Conservation (phyloP, 345 rosid genomes). For the Moricandia arvensis region DNA sequence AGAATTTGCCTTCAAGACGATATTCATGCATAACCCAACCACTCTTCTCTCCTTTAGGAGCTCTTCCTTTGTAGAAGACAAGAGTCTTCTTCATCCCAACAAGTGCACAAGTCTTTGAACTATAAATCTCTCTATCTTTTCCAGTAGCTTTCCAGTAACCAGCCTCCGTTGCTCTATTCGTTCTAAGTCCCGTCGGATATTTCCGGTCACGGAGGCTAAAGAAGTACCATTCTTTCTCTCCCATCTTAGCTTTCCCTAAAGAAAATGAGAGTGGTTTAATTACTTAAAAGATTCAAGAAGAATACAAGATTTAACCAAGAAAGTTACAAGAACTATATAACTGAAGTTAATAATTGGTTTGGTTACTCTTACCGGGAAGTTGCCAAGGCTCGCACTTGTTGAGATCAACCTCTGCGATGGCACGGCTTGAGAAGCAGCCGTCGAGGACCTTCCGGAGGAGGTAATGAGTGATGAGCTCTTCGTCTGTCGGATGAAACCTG, state of each 20-base stretch:
- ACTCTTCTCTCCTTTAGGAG: slow-evolving; percentile 92
- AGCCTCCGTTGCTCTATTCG: slow-evolving; percentile 93
- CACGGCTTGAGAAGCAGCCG: slow-evolving; percentile 66
- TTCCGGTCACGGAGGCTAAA: slow-evolving; percentile 88
- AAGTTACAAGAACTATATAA: background rate
- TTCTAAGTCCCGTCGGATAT: slow-evolving; percentile 90
- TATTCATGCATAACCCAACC: slow-evolving; percentile 99
- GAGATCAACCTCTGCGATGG: slow-evolving; percentile 92
- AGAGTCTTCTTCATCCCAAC: slow-evolving; percentile 97
- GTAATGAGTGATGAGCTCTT: slow-evolving; percentile 86
- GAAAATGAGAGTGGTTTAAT: background rate
- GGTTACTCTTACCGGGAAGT: slow-evolving; percentile 70
- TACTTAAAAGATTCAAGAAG: background rate
- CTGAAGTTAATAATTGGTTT: background rate
- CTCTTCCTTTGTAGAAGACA: slow-evolving; percentile 88
- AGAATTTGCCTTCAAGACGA: slow-evolving; percentile 93
- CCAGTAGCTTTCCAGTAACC: slow-evolving; percentile 99
- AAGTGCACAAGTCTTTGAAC: slow-evolving; percentile 82
- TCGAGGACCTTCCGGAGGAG: slow-evolving; percentile 83
- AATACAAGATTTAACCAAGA: background rate
- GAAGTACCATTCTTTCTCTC: slow-evolving; percentile 98
- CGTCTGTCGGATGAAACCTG: slow-evolving; percentile 93
- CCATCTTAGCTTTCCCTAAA: slow-evolving; percentile 86
- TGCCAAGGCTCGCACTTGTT: slow-evolving; percentile 99
- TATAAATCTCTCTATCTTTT: slow-evolving; percentile 82